These are phyloP conservation scores for Acer yangbiense DNA, from an alignment of 345 rosid species.

Conservation along the genomic window DNA sequence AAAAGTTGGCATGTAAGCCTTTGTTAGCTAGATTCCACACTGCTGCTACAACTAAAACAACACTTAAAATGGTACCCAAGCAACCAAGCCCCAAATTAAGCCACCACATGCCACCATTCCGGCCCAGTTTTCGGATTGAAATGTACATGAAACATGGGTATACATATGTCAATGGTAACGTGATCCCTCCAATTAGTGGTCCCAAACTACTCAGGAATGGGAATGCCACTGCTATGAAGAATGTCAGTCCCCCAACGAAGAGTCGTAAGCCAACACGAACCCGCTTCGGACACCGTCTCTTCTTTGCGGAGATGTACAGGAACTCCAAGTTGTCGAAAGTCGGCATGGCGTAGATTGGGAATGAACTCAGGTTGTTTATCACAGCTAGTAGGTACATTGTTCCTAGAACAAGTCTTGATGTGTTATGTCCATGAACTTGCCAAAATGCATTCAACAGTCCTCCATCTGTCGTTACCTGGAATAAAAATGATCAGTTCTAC, in stretches of 20 bases:
- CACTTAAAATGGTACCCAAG: conserved; percentile 35
- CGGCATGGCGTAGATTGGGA: conserved; percentile 61
- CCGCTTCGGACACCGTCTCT: conserved; percentile 25
- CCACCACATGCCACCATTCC: conserved; percentile 30
- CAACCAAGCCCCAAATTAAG: conserved; percentile 49
- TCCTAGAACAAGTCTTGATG: conserved; percentile 29
- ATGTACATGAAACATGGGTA: conserved; percentile 71
- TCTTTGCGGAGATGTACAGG: conserved; percentile 23
- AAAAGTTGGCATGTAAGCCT: conserved; percentile 52
- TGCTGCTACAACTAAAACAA: conserved; percentile 39
- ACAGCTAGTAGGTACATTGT: conserved; percentile 29
- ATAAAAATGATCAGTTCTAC: background rate
- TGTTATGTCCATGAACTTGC: conserved; percentile 23
- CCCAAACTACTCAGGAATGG: conserved; percentile 50
- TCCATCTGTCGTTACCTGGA: conserved; percentile 31
- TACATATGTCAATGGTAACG: conserved; percentile 41
- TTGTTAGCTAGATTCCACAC: conserved; percentile 36
- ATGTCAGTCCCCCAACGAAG: conserved; percentile 45
- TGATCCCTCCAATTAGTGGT: conserved; percentile 47
- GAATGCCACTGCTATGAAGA: conserved; percentile 43
- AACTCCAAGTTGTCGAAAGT: conserved; percentile 56
- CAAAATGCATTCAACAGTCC: conserved; percentile 39
- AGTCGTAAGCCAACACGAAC: conserved; percentile 32
- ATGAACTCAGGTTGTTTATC: conserved; percentile 38
- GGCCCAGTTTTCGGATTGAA: conserved; percentile 24